phyloP scores from a whole-genome alignment of 345 rosid genomes.

The Firmiana major region DNA sequence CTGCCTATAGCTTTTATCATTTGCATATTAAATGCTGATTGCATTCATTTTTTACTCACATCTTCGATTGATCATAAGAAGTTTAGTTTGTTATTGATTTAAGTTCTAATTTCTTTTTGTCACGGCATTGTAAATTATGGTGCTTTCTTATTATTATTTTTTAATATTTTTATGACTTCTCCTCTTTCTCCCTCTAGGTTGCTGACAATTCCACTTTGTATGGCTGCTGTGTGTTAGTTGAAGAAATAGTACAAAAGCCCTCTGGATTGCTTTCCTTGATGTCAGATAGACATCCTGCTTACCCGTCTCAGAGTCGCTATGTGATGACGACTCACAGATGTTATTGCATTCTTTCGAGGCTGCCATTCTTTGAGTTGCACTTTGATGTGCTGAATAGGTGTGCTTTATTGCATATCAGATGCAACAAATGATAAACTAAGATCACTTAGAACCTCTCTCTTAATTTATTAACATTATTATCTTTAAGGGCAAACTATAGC shows the following conservation, averaged over 20 bases:
- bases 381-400: conserved; percentile 86
- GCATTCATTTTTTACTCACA: background rate
- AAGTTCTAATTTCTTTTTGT: background rate
- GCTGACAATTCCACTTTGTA: conserved; percentile 91
- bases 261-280: conserved; percentile 88
- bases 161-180: background rate
- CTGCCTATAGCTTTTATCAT: background rate
- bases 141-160: background rate
- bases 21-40: background rate
- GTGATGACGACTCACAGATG: conserved; percentile 87
- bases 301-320: conserved; percentile 61
- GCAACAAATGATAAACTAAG: background rate
- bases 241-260: conserved; percentile 85
- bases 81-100: background rate
- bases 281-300: conserved; percentile 57
- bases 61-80: background rate
- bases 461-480: background rate
- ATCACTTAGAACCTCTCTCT: background rate
- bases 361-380: conserved; percentile 92
- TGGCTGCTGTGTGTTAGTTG: conserved; percentile 88
- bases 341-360: conserved; percentile 91
- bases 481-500: background rate
- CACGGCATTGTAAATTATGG: background rate
- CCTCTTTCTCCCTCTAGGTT: conserved; percentile 39
- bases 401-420: conserved; percentile 2